These are phyloP conservation scores for Cordia subcordata DNA, from an alignment of 257 asterid genomes.

Conservation along the genomic window DNA sequence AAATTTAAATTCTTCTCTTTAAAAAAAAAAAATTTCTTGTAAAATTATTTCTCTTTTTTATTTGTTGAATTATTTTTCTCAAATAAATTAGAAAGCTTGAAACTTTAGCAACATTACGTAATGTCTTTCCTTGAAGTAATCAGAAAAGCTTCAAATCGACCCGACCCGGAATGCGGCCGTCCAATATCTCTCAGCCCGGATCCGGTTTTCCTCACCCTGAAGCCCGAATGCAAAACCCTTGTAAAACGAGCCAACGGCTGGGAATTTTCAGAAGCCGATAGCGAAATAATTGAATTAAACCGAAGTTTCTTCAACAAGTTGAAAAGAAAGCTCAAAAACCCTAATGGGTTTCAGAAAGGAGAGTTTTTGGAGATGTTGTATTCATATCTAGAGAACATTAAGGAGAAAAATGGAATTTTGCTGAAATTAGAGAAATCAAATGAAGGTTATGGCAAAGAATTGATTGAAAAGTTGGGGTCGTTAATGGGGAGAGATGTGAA, in stretches of 20 bases:
- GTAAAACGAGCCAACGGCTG: slow-evolving; percentile 49
- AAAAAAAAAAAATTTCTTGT: no score
- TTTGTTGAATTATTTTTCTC: no score
- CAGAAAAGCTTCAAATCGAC: slow-evolving; percentile 45
- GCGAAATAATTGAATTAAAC: slow-evolving; percentile 39
- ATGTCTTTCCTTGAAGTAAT: slow-evolving; percentile 70
- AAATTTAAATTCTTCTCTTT: neutral
- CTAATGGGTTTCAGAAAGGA: slow-evolving; percentile 36
- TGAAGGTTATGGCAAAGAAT: slow-evolving; percentile 28
- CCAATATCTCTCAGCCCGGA: slow-evolving; percentile 61
- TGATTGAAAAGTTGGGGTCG: slow-evolving; percentile 48
- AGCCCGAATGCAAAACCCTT: slow-evolving; percentile 32
- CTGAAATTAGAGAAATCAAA: slow-evolving; percentile 17
- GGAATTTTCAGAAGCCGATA: slow-evolving; percentile 45
- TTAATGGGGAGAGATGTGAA: slow-evolving; percentile 58
- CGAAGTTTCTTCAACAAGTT: slow-evolving; percentile 33
- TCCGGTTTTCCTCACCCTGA: slow-evolving; percentile 32
- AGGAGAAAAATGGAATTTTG: slow-evolving; percentile 36
- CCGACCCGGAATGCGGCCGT: slow-evolving; percentile 26
- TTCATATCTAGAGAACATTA: slow-evolving; percentile 39
- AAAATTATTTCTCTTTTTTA: no score
- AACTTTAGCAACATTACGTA: neutral
- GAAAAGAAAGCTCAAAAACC: slow-evolving; percentile 42
- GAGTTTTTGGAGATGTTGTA: slow-evolving; percentile 38
- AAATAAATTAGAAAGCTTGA: neutral